Base-by-base conservation (phyloP, 768 basidiomycete genomes). In the Hydnomerulius pinastri region DNA sequence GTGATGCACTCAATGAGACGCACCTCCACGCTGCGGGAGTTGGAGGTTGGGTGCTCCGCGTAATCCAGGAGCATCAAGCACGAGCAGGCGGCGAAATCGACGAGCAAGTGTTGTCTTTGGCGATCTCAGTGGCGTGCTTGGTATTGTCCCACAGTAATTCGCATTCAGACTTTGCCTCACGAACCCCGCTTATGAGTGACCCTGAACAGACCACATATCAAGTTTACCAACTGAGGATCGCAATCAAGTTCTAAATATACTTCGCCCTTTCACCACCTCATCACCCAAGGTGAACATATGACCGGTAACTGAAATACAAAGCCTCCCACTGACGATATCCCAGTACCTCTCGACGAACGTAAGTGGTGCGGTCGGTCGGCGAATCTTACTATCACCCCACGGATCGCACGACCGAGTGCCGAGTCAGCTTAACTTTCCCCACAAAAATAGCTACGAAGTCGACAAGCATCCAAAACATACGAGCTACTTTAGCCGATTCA, bases 1-100 rank as follows among this genome's bases (percentile, higher is more conserved):
- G 77, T 55, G 73, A 75, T 30, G 71, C 71, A 3, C 61, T 72
- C 43, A 84, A 82, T 56, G 73, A 73, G 48, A 60, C 53, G 20
- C 77, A 82, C 21, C 71, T 85, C 9, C 59, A 62, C 13, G 54
- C 62, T 17, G 75, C 69, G 32, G 69, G 72, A 25, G 74, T 82
- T 55, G 53, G 72, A 11, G 42, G 63, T 30, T 69, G 62, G 62
- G 50, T 65, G 27, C 28, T 59, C 15, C 53, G 49, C 40, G 46
- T 66, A 3, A 55, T 71, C 52, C 49, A 54, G 42, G 54, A 64
- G 41, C 50, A n/a, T 11, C 35, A 40, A 42, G 35, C 54, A 32
- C 49, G 45, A 42, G 28, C 54, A 17, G 24, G 42, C 30, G n/a
- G 23, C 38, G 47, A 50, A 15, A 25, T 28, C 18, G 51, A 56